phyloP scores from a whole-genome alignment of 495 filamentous ascomycete species.

The Tuber indicum region DNA sequence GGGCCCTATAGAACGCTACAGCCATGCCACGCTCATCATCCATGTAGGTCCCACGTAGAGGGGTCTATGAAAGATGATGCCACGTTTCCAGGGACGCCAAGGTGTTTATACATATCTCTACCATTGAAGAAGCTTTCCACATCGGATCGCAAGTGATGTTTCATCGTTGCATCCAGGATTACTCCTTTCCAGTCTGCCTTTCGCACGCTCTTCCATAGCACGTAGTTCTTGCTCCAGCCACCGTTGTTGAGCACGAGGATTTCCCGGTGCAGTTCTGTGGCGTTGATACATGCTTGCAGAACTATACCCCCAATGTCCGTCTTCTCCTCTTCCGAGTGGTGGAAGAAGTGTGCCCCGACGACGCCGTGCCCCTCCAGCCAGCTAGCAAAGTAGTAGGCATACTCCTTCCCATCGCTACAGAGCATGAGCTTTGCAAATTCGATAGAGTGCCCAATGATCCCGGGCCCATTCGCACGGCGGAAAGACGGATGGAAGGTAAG shows the following conservation, averaged over 20 bases:
- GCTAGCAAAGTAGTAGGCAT: slow-evolving; percentile 51
- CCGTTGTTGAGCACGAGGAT: slow-evolving; percentile 60
- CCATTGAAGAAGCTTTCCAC: slow-evolving; percentile 56
- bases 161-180: slow-evolving; percentile 59
- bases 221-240: slow-evolving; percentile 54
- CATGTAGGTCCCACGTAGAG: slow-evolving; percentile 53
- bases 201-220: slow-evolving; percentile 54
- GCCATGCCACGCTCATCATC: slow-evolving; percentile 48
- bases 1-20: slow-evolving; percentile 50
- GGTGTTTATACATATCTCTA: slow-evolving; percentile 50
- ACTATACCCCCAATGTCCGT: slow-evolving; percentile 50
- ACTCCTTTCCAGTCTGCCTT: slow-evolving; percentile 58
- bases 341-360: slow-evolving; percentile 46
- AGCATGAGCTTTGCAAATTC: slow-evolving; percentile 54
- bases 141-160: slow-evolving; percentile 54
- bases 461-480: slow-evolving; percentile 49
- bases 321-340: slow-evolving; percentile 43
- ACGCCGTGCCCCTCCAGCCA: slow-evolving; percentile 48
- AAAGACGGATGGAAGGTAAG: slow-evolving; percentile 48
- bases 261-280: slow-evolving; percentile 52
- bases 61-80: slow-evolving; percentile 50
- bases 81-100: slow-evolving; percentile 58
- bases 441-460: slow-evolving; percentile 45
- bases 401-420: slow-evolving; percentile 48
- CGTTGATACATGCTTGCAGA: slow-evolving; percentile 49